phyloP scores from a whole-genome alignment of 2,329 filamentous ascomycete genomes.

The Mariannaea elegans region DNA sequence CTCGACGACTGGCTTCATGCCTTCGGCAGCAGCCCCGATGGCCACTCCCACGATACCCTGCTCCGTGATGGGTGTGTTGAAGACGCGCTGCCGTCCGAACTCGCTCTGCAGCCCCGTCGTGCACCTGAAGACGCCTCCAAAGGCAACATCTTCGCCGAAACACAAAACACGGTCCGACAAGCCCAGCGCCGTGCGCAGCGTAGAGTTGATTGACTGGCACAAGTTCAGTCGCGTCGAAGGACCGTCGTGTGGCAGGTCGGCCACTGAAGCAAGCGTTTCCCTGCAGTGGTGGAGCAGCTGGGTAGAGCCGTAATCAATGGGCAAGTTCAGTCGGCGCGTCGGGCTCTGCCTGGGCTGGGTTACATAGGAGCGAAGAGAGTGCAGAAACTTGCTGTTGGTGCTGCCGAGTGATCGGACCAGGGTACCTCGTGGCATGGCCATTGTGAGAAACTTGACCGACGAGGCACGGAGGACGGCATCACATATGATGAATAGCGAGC shows the following conservation, averaged over 20 bases:
- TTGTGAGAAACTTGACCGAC: too few relatives aligned
- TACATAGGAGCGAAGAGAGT: too few relatives aligned
- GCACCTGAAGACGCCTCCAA: conserved; percentile 93
- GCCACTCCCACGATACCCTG: conserved; percentile 93
- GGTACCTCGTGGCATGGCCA: too few relatives aligned
- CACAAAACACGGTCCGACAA: conserved; percentile 67
- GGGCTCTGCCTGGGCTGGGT: too few relatives aligned
- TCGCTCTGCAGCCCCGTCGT: conserved; percentile 87
- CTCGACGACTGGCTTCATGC: conserved; percentile 85
- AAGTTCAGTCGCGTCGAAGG: background rate
- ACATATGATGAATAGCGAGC: too few relatives aligned
- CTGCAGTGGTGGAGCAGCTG: background rate
- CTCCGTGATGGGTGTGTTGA: conserved; percentile 93
- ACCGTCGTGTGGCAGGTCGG: background rate
- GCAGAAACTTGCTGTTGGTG: too few relatives aligned
- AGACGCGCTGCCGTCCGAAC: conserved; percentile 86
- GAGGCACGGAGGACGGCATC: too few relatives aligned
- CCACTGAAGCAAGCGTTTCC: background rate
- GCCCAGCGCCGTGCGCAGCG: too few relatives aligned
- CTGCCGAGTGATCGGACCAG: too few relatives aligned
- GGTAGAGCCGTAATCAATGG: background rate
- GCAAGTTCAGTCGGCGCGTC: background rate
- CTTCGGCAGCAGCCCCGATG: too few relatives aligned
- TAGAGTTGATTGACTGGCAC: too few relatives aligned
- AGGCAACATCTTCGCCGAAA: conserved; percentile 95